phyloP scores from a whole-genome alignment of 2,329 filamentous ascomycete species.

The Colletotrichum lini region DNA sequence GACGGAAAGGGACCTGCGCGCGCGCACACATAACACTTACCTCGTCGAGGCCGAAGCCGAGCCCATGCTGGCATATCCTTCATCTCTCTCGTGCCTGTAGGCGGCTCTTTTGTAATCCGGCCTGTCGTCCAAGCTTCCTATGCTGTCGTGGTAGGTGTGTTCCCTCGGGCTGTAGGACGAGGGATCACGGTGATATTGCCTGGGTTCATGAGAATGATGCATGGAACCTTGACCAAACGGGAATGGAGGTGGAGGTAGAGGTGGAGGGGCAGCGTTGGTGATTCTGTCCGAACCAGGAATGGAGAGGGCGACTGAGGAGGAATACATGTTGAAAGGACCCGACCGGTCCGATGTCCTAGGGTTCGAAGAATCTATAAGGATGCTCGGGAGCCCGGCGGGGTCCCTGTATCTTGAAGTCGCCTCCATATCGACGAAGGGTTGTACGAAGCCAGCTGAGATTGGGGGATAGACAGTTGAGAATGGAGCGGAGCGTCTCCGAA shows the following conservation, averaged over 20 bases:
- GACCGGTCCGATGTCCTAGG: constrained; percentile 49
- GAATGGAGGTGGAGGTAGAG: constrained; percentile 62
- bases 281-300: constrained; percentile 57
- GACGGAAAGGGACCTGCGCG: neutral
- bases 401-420: constrained; percentile 56
- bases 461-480: constrained; percentile 20
- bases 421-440: constrained; percentile 50
- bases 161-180: constrained; percentile 43
- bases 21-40: constrained; percentile 18
- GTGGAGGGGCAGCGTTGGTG: constrained; percentile 55
- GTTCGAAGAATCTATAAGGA: constrained; percentile 53
- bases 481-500: constrained; percentile 35
- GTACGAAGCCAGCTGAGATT: constrained; percentile 33
- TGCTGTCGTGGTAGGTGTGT: constrained; percentile 55
- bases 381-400: constrained; percentile 49
- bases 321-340: constrained; percentile 51
- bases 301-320: constrained; percentile 53
- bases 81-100: constrained; percentile 52
- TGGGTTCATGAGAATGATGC: constrained; percentile 48
- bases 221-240: constrained; percentile 47
- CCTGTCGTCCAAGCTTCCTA: constrained; percentile 55
- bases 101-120: constrained; percentile 51
- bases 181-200: constrained; percentile 48
- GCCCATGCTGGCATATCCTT: constrained; percentile 61
- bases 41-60: constrained; percentile 51